These are phyloP conservation scores for Deinandra increscens DNA, from an alignment of 129 eudicot genomes.

Conservation along the genomic window DNA sequence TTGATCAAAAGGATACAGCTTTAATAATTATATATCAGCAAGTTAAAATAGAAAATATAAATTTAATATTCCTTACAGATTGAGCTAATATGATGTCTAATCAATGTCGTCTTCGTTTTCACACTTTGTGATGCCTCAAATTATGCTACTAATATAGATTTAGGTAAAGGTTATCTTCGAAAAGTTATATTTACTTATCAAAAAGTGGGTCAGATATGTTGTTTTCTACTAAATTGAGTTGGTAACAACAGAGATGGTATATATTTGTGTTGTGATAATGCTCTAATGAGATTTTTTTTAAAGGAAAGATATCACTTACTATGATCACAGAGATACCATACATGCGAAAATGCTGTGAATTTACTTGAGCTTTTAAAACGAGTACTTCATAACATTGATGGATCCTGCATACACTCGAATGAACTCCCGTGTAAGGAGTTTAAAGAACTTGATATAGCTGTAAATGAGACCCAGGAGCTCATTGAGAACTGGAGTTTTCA, in stretches of 20 bases:
- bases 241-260: no score
- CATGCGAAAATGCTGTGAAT: constrained; percentile 43
- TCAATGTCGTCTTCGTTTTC: constrained; percentile 65
- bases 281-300: no score
- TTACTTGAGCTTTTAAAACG: constrained; percentile 72
- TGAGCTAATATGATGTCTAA: not conserved
- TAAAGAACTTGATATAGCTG: constrained; percentile 73
- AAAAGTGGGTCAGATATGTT: no score
- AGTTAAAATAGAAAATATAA: constrained; percentile 14
- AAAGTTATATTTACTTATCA: no score
- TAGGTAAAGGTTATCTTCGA: no score
- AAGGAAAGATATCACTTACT: no score
- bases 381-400: constrained; percentile 60
- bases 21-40: constrained; percentile 30
- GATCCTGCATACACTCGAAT: constrained; percentile 41
- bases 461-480: constrained; percentile 83
- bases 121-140: constrained; percentile 62
- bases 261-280: no score
- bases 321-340: no score
- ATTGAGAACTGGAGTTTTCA: constrained; percentile 80
- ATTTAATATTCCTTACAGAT: constrained; percentile 13
- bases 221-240: no score
- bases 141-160: constrained; percentile 48
- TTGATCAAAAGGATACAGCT: constrained; percentile 13
- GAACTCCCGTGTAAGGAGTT: constrained; percentile 57